Percentiles rank a stretch among this genome's conserved stretches.
Evolutionary conservation across 306 rosid species (phyloP).

Genomic region (Begonia peltatifolia): DNA sequence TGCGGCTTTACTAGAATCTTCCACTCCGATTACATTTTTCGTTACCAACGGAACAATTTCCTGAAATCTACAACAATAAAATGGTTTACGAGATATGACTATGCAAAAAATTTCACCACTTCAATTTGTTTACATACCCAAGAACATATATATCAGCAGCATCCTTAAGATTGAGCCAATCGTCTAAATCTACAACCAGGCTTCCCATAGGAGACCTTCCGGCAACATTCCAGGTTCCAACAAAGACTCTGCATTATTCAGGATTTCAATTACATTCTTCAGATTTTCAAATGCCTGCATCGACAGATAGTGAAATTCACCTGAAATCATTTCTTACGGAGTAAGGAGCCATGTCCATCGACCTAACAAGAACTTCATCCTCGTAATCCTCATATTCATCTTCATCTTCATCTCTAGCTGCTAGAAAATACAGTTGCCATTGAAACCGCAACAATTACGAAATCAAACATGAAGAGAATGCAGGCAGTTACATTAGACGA

Average conservation of each 20-base stretch:
- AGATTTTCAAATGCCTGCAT: no score
- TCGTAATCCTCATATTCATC: constrained; percentile 16
- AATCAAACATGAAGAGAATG: neutral
- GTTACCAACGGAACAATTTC: constrained; percentile 83
- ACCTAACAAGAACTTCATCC: constrained; percentile 19
- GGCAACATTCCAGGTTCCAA: constrained; percentile 96
- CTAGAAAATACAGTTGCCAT: neutral
- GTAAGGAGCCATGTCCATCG: constrained; percentile 51
- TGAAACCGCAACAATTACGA: neutral
- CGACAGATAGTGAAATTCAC: constrained; percentile 13
- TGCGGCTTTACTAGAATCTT: constrained; percentile 56
- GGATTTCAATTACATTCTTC: no score
- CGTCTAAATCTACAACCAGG: constrained; percentile 77
- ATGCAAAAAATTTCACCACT: neutral
- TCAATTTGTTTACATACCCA: constrained; percentile 40
- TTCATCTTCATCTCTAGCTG: constrained; percentile 42
- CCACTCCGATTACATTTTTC: constrained; percentile 66
- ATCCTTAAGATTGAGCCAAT: constrained; percentile 73
- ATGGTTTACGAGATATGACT: neutral
- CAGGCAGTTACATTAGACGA: neutral
- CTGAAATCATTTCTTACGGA: constrained; percentile 51
- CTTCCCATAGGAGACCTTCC: constrained; percentile 76
- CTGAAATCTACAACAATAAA: constrained; percentile 41
- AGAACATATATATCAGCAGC: constrained; percentile 88
- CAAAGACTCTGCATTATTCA: constrained; percentile 45